phyloP scores from a whole-genome alignment of 441 rosid genomes.

The Erodium trifolium region DNA sequence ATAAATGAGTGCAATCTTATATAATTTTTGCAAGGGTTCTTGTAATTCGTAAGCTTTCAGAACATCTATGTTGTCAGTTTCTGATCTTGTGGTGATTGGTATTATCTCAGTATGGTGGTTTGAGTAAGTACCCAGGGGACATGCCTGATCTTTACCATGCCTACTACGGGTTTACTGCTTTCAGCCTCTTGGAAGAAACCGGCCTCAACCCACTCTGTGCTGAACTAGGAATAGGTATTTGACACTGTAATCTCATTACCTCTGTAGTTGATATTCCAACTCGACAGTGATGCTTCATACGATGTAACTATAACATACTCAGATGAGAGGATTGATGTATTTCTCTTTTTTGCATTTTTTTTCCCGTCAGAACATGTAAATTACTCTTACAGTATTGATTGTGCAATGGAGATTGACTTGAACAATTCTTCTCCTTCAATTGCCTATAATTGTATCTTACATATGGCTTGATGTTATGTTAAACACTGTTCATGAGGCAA shows the following conservation, averaged over 20 bases:
- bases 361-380: background rate
- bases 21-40: background rate
- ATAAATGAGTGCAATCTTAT: background rate
- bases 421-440: too few species aligned
- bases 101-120: constrained; percentile 66
- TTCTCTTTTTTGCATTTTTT: background rate
- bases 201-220: constrained; percentile 53
- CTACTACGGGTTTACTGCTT: constrained; percentile 71
- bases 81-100: constrained; percentile 7
- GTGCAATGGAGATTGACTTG: too few species aligned
- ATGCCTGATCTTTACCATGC: constrained; percentile 83
- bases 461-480: background rate
- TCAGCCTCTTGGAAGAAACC: constrained; percentile 78
- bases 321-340: background rate
- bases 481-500: too few species aligned
- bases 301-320: background rate
- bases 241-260: constrained; percentile 15
- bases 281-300: background rate
- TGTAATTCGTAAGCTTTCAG: too few species aligned
- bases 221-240: constrained; percentile 64
- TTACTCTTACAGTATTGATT: too few species aligned
- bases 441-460: too few species aligned
- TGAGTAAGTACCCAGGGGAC: constrained; percentile 55
- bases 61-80: background rate
- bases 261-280: background rate